These are phyloP conservation scores for Eucalyptus pauciflora DNA, from an alignment of 345 rosid genomes.

Conservation along the genomic window DNA sequence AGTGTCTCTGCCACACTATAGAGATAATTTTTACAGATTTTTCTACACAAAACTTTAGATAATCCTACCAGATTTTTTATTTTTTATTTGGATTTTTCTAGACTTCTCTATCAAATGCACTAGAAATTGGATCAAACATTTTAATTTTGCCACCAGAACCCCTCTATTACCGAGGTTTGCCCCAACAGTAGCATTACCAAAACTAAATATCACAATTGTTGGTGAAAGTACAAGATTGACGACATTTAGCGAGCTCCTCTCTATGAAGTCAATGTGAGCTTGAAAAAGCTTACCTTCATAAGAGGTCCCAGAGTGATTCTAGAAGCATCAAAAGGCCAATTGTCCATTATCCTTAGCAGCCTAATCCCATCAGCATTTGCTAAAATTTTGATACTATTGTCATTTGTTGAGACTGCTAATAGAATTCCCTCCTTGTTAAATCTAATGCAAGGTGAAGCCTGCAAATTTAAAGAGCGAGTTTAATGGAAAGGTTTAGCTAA, in stretches of 20 bases:
- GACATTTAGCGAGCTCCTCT: not conserved
- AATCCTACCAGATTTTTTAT: too few species aligned
- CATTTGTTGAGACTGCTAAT: too few species aligned
- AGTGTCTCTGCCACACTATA: rapidly evolving
- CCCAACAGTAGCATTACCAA: constrained; percentile 31
- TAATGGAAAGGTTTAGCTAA: too few species aligned
- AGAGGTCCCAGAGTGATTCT: constrained; percentile 9
- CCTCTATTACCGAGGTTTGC: constrained; percentile 32
- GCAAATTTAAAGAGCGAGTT: too few species aligned
- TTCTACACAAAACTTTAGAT: too few species aligned
- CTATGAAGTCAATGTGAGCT: not conserved
- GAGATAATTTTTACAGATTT: too few species aligned
- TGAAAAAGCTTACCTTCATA: constrained; percentile 35
- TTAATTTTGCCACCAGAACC: constrained; percentile 7
- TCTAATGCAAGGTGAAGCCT: too few species aligned
- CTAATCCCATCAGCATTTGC: constrained; percentile 11
- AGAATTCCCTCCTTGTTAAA: too few species aligned
- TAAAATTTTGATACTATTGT: too few species aligned
- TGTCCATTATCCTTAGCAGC: constrained; percentile 6
- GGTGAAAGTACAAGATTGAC: constrained; percentile 20
- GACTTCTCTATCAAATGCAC: too few species aligned
- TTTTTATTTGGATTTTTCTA: too few species aligned
- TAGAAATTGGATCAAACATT: too few species aligned
- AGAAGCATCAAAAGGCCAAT: constrained; percentile 2
- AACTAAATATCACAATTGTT: constrained; percentile 16